Evolutionary conservation across 306 rosid genomes (phyloP), one percentile per base, ranked within the genome.

Genomic region (Astragalus glycyphyllos): DNA sequence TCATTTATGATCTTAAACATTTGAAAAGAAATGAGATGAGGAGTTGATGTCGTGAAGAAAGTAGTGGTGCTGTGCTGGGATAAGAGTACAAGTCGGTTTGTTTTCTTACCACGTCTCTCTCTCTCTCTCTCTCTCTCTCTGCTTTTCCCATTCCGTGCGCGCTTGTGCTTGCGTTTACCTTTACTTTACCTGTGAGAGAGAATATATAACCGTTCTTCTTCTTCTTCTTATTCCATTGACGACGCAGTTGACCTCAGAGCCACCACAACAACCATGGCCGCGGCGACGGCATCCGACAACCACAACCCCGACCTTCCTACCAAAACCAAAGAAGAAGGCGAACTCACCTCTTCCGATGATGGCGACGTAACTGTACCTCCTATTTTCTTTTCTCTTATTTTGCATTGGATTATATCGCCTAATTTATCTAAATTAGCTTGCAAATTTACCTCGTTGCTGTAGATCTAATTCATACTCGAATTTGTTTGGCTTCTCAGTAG

Each of bases 301-400:
- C 85, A 63, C 44, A 65, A 65, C 40, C 20, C 65, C 17, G 11
- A 51, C 7, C 49, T 44, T 62, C 65, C 83, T 12, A 59, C 83
- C 75, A 77, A 76, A 61, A 16, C 57, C 80, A 85, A 81, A 82
- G 98, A 93, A 83, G 98, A 93, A 77, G 98, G 98, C 77, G 98
- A 93, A 72, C 80, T 88, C 16, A 85, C 90, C 41, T 88, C 96
- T 49, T 88, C 86, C 54, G 85, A 68, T 6, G 77, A 79, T 11
- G 85, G 67, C 10, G 76, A 84, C 5, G 88, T 87, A 78, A 49
- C 83, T 84, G 81, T 78, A 75, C 5, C 50, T 71, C 16, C 2
- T 47, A 4, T 31, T 49, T 68, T 5, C 0, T 4, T 58, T 34
- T 49, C 5, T 48, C 13, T 8, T 14, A 5, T 4, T 15, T 26